Evolutionary conservation across 1,284 basidiomycete species (phyloP), one percentile per base, ranked within the genome.

Genomic region (Austroboletus novae-zelandiae): DNA sequence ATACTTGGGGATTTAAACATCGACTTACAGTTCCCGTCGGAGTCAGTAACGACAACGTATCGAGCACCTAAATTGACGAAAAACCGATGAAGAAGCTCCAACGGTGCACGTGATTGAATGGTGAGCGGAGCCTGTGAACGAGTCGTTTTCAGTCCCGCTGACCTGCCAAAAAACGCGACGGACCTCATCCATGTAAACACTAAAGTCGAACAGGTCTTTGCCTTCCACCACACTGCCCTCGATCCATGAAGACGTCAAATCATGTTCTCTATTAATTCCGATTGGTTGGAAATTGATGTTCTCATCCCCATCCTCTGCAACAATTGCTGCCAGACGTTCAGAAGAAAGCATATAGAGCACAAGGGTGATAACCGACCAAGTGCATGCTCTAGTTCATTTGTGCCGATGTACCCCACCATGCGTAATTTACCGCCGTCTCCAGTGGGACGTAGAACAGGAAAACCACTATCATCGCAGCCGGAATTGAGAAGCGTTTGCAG

Each of bases 41-140:
- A 73, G 66, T 98, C 91, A 2, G 81, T 86, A 6, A 97, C 85
- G 23, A 98, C 77, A 25, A 97, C 82, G 61, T 94, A 94, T 55
- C 91, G 80, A n/a, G 90, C 89, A 1, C 94, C 94, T 14, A 97
- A 80, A 68, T 96, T 96, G 54, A 86, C 86, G 61, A 97, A 97
- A 62, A 94, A 80, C 65, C 94, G 89, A 61, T 97, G 94, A 1
- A 97, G 81, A 48, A 96, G 78, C 68, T 96, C 91, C 52, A 95
- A 74, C 1, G 94, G 91, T 10, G 91, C 88, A 65, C 94, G 88
- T 1, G 81, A 82, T 57, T 85, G 84, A 18, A 94, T 80, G 0
- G 86, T 92, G 58, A 95, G 75, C 1, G 94, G 94, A 1, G 91
- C 89, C 86, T 92, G 52, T 4, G n/a, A 41, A 47, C 6, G 13